Conservation (phyloP, 768 basidiomycete species). For the Galerina sulciceps region DNA sequence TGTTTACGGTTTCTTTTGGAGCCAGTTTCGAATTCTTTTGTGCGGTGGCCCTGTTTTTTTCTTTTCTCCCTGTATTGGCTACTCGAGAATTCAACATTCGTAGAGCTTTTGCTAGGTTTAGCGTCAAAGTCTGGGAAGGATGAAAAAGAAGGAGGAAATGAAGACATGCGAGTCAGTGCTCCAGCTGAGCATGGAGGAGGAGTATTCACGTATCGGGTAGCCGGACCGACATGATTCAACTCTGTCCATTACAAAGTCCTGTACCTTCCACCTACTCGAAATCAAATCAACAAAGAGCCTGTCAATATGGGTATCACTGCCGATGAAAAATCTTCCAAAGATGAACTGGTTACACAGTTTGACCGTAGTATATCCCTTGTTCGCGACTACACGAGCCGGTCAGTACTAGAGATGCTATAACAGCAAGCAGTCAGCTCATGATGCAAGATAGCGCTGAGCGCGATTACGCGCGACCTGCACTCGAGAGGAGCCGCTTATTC, state of each 20-base stretch:
- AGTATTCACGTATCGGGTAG: neutral
- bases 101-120: slow-evolving; percentile 31
- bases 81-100: slow-evolving; percentile 10
- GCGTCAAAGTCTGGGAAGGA: slow-evolving; percentile 56
- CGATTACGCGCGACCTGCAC: slow-evolving; percentile 22
- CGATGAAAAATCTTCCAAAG: slow-evolving; percentile 1
- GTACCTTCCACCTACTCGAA: too few relatives aligned
- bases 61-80: slow-evolving; percentile 16
- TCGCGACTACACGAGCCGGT: slow-evolving; percentile 21
- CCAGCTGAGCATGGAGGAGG: too few relatives aligned
- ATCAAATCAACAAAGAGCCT: neutral
- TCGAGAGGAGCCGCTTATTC: slow-evolving; percentile 7
- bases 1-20: slow-evolving; percentile 30
- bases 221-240: too few relatives aligned
- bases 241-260: too few relatives aligned
- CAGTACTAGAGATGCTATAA: neutral
- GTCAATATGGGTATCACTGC: slow-evolving; percentile 10
- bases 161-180: slow-evolving; percentile 4
- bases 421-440: neutral
- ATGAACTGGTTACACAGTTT: slow-evolving; percentile 20
- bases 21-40: slow-evolving; percentile 19
- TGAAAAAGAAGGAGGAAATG: slow-evolving; percentile 60
- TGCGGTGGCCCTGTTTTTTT: slow-evolving; percentile 24
- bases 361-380: slow-evolving; percentile 19
- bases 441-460: slow-evolving; percentile 23